Base-by-base conservation (phyloP, 768 basidiomycete genomes). In the Neoboletus brunneissimus region DNA sequence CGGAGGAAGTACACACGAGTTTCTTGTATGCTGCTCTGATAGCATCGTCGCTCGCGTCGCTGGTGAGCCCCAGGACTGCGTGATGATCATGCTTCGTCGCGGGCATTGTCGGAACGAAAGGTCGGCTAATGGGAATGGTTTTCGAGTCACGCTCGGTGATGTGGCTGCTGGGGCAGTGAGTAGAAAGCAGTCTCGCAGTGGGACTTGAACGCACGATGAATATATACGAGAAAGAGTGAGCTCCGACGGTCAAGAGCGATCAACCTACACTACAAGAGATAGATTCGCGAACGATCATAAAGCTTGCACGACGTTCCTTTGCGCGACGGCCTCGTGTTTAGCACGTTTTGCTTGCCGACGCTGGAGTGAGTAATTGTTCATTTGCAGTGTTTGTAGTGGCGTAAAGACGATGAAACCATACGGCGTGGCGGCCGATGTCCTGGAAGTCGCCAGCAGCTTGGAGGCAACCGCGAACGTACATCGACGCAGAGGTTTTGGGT, bases 11-110 rank as follows among this genome's bases (percentile, higher is more conserved):
- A 67, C 74, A 63, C 73, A 86, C 86, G 73, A 82, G 74, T 67
- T 76, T 80, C 72, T 81, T 85, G 72, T 88, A 88, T 15, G 85
- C 84, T 50, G 75, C 72, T 68, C 77, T 81, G 69, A 86, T 79
- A 46, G 79, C 79, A 45, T 82, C 79, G 56, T 77, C 70, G 51
- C 72, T 78, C 29, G 82, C 80, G 57, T 76, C 72, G 35, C 64
- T 67, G 53, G 60, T 22, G 60, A 85, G 68, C 55, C 78, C 81
- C 47, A 85, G 73, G 54, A 79, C 71, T 53, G 76, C 73, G 59
- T 78, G 75, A 52, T 71, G 48, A 53, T 68, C 64, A 37, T 58
- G 59, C 53, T 69, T 69, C 40, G 55, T 58, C 27, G 60, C 48
- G 54, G 72, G 56, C 72, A 72, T 73, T 53, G 52, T 70, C 56